phyloP scores from a whole-genome alignment of 1,284 basidiomycete genomes.

The Ganoderma leucocontextum region DNA sequence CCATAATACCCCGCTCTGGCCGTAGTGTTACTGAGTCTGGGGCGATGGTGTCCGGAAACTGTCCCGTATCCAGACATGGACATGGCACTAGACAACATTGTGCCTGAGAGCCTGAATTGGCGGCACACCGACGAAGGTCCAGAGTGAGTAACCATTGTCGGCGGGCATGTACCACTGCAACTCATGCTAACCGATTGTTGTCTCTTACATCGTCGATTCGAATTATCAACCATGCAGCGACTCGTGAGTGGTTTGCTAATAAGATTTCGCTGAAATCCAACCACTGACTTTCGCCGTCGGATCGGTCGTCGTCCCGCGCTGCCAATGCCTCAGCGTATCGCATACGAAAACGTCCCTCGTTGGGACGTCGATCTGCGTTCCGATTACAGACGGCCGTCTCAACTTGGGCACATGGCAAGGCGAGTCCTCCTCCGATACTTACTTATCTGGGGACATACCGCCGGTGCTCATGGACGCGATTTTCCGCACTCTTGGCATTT shows the following conservation, averaged over 20 bases:
- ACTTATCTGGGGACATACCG: neutral
- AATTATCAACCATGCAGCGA: conserved; percentile 53
- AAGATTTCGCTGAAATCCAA: neutral
- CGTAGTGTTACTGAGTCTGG: conserved; percentile 20
- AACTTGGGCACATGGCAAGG: conserved; percentile 95
- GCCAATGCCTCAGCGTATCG: conserved; percentile 66
- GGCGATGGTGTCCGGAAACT: conserved; percentile 4
- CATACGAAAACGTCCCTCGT: conserved; percentile 91
- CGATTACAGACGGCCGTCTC: conserved; percentile 84
- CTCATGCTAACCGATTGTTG: neutral
- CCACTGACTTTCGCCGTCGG: neutral
- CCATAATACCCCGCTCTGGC: conserved; percentile 16
- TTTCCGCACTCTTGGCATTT: neutral
- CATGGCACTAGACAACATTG: conserved; percentile 87
- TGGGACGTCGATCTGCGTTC: conserved; percentile 84
- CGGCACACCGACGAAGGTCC: conserved; percentile 90
- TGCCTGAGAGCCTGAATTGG: conserved; percentile 90
- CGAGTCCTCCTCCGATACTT: conserved; percentile 38
- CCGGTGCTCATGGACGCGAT: neutral
- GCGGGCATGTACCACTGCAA: neutral
- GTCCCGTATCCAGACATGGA: conserved; percentile 68
- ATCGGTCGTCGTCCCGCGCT: neutral
- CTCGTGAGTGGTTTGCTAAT: conserved; percentile 59
- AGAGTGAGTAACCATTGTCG: conserved; percentile 67
- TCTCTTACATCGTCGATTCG: neutral